Evolutionary conservation across 129 eudicot species (phyloP).

Genomic region (Chrysanthemum seticuspe): DNA sequence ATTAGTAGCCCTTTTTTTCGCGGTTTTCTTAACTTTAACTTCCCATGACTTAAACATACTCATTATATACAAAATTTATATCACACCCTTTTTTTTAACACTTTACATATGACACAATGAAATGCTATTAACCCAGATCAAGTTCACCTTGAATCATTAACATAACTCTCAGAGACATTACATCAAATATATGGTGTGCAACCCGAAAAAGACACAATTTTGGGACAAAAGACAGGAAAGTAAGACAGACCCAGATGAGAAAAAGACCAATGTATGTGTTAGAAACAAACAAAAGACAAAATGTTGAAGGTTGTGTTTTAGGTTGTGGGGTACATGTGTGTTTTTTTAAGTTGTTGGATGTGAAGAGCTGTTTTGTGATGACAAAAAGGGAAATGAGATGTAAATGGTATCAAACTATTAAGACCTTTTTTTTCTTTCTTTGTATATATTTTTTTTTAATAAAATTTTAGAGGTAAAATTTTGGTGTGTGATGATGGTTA

Average conservation of each 20-base stretch:
- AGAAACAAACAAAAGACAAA: constrained; percentile 21
- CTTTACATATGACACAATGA: not conserved
- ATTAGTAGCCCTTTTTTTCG: constrained; percentile 54
- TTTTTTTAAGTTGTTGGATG: constrained; percentile 16
- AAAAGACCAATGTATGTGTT: constrained; percentile 15
- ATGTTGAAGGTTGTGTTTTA: constrained; percentile 20
- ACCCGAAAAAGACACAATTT: constrained; percentile 10
- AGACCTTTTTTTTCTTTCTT: constrained; percentile 3
- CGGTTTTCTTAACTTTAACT: constrained; percentile 48
- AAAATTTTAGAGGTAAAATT: too few relatives aligned
- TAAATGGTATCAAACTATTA: constrained; percentile 25
- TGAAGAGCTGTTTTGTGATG: constrained; percentile 36
- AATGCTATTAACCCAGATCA: constrained; percentile 44
- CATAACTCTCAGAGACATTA: constrained; percentile 30
- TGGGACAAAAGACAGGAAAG: not conserved
- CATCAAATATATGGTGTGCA: constrained; percentile 39
- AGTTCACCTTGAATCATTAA: constrained; percentile 40
- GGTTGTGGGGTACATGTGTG: constrained; percentile 24
- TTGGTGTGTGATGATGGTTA: too few relatives aligned
- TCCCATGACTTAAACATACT: constrained; percentile 59
- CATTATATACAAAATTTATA: not conserved
- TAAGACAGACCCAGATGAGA: constrained; percentile 8
- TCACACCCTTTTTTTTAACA: not conserved
- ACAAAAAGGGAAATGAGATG: constrained; percentile 10
- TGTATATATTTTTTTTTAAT: not conserved